Conservation (phyloP, 257 asterid genomes). For the Ocimum tenuiflorum region DNA sequence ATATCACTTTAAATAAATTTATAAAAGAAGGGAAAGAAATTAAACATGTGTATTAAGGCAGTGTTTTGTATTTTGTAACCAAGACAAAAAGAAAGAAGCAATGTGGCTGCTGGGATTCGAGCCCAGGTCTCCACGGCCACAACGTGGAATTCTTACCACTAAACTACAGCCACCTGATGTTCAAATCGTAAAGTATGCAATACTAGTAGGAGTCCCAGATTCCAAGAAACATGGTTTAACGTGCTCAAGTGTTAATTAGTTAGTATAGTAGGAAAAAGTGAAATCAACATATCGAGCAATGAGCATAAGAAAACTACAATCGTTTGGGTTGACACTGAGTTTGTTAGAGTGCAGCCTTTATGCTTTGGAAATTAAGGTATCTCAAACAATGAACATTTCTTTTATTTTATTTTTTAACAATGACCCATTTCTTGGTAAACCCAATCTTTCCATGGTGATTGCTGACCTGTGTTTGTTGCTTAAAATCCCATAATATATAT, state of each 20-base stretch:
- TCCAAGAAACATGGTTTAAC: background rate
- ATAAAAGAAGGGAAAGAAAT: too few relatives aligned
- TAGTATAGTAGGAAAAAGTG: background rate
- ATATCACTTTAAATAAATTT: too few relatives aligned
- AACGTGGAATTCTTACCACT: conserved; percentile 98
- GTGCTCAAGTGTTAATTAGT: conserved; percentile 1
- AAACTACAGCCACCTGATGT: conserved; percentile 74
- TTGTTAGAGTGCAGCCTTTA: conserved; percentile 8
- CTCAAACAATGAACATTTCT: too few relatives aligned
- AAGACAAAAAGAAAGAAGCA: background rate
- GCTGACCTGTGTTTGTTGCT: too few relatives aligned
- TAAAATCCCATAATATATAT: background rate
- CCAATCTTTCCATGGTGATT: too few relatives aligned
- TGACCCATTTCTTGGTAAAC: too few relatives aligned
- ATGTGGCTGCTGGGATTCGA: conserved; percentile 99
- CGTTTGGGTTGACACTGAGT: background rate
- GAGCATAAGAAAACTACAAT: background rate
- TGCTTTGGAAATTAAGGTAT: conserved; percentile 14
- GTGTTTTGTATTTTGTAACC: too few relatives aligned
- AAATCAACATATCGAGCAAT: background rate
- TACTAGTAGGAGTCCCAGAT: background rate
- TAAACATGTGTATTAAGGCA: too few relatives aligned
- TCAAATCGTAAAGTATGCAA: too few relatives aligned
- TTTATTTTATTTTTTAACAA: too few relatives aligned
- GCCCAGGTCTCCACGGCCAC: conserved; percentile 99